These are phyloP conservation scores for Combretum micranthum DNA, from an alignment of 345 rosid species.

Conservation along the genomic window DNA sequence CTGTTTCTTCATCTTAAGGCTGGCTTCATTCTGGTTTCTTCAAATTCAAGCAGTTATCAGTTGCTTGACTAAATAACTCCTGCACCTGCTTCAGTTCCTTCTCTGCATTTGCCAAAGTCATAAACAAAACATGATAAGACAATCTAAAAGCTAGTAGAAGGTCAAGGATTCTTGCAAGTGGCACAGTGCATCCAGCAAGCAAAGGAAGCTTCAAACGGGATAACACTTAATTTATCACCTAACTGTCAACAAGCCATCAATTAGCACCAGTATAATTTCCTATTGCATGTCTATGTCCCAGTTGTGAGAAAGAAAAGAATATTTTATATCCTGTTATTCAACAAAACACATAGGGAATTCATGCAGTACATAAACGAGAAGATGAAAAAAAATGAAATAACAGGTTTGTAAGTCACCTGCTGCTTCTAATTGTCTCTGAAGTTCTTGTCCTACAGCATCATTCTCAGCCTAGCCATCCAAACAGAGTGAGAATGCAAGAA, in stretches of 20 bases:
- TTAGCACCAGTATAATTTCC: no score
- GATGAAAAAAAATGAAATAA: not conserved
- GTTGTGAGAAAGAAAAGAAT: no score
- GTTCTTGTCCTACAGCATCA: slow-evolving; percentile 78
- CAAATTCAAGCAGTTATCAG: slow-evolving; percentile 80
- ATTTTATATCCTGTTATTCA: not conserved
- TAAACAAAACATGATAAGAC: not conserved
- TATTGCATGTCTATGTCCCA: no score
- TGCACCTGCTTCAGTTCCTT: slow-evolving; percentile 80
- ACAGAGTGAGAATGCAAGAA: slow-evolving; percentile 1
- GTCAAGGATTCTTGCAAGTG: no score
- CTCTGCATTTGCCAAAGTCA: slow-evolving; percentile 40
- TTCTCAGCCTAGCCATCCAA: slow-evolving; percentile 65
- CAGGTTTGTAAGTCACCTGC: slow-evolving; percentile 41
- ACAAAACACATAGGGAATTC: not conserved
- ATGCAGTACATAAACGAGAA: not conserved
- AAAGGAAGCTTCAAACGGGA: no score
- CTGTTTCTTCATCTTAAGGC: no score
- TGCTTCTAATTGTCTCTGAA: slow-evolving; percentile 88
- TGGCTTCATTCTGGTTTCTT: slow-evolving; percentile 56
- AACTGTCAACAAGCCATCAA: no score
- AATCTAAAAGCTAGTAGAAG: no score
- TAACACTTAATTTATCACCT: no score
- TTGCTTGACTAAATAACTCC: slow-evolving; percentile 70
- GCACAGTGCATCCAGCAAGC: no score